Evolutionary conservation across 176 grass and related monocot species (phyloP).

Genomic region (Carex kokanica): DNA sequence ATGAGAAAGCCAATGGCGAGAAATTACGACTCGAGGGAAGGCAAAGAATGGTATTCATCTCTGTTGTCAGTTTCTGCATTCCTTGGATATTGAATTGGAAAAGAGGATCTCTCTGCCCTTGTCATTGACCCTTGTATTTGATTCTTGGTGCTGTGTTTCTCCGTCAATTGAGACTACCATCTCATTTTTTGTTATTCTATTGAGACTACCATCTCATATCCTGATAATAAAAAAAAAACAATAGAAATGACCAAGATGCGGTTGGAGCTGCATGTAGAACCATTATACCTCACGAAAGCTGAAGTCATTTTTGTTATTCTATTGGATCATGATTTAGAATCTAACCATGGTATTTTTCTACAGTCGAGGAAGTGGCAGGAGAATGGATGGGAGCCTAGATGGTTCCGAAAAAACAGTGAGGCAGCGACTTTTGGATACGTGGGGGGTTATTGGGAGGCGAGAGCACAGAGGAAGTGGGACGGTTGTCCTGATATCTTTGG

Average conservation of each 20-base stretch:
- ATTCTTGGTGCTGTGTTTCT: background rate
- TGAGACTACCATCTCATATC: no score
- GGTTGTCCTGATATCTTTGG: constrained; percentile 75
- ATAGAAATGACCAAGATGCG: background rate
- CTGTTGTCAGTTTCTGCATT: background rate
- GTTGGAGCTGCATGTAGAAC: background rate
- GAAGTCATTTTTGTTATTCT: background rate
- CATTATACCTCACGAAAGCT: background rate
- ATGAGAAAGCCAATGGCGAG: constrained; percentile 75
- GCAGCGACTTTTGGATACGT: constrained; percentile 48
- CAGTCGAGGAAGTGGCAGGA: constrained; percentile 91
- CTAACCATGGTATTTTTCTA: constrained; percentile 23
- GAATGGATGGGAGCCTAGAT: constrained; percentile 81
- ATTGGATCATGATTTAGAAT: background rate
- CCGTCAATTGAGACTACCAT: background rate
- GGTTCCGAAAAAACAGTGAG: constrained; percentile 57
- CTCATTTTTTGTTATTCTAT: no score
- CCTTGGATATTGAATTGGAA: background rate
- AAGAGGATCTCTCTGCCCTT: background rate
- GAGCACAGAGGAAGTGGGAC: constrained; percentile 56
- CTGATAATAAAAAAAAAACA: background rate
- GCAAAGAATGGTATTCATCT: constrained; percentile 62
- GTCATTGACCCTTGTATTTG: background rate
- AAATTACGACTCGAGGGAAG: constrained; percentile 70
- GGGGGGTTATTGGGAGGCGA: constrained; percentile 83